Evolutionary conservation across 768 basidiomycete genomes (phyloP).

Genomic region (Boletus subparvulus): DNA sequence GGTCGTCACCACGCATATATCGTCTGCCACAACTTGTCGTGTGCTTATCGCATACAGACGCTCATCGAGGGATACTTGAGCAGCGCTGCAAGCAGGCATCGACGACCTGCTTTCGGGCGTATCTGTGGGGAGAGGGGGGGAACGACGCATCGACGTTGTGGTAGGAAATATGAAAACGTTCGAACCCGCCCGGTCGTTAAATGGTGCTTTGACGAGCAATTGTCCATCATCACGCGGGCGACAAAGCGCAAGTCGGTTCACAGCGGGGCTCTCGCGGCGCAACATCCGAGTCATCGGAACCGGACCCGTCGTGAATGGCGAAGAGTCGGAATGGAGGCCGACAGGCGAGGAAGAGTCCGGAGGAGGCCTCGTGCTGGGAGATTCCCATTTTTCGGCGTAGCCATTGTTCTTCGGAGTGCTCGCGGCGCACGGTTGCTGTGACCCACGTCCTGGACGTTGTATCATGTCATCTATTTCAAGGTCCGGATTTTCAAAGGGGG

Average conservation of each 20-base stretch:
- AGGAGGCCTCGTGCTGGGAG: slow-evolving; percentile 8
- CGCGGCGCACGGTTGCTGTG: not conserved
- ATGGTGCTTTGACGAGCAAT: not conserved
- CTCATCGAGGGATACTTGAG: not conserved
- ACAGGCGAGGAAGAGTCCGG: slow-evolving; percentile 26
- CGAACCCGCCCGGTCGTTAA: not conserved
- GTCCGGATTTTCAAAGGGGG: not conserved
- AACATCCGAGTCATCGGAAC: not conserved
- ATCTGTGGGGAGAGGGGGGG: not conserved
- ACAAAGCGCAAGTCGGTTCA: slow-evolving; percentile 1
- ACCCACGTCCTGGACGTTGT: not conserved
- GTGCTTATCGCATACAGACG: not conserved
- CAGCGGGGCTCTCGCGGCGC: not conserved
- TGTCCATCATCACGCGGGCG: not conserved
- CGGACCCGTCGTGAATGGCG: not conserved
- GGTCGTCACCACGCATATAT: slow-evolving; percentile 11
- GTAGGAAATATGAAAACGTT: not conserved
- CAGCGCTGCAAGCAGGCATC: not conserved
- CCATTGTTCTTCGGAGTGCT: slow-evolving; percentile 9
- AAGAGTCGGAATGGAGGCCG: not conserved
- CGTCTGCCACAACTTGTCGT: not conserved
- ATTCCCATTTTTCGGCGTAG: slow-evolving; percentile 1
- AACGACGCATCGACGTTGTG: not conserved
- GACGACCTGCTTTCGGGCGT: not conserved
- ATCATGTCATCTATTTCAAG: not conserved